These are phyloP conservation scores for Malassezia equina DNA, from an alignment of 1,284 basidiomycete genomes.

Conservation along the genomic window DNA sequence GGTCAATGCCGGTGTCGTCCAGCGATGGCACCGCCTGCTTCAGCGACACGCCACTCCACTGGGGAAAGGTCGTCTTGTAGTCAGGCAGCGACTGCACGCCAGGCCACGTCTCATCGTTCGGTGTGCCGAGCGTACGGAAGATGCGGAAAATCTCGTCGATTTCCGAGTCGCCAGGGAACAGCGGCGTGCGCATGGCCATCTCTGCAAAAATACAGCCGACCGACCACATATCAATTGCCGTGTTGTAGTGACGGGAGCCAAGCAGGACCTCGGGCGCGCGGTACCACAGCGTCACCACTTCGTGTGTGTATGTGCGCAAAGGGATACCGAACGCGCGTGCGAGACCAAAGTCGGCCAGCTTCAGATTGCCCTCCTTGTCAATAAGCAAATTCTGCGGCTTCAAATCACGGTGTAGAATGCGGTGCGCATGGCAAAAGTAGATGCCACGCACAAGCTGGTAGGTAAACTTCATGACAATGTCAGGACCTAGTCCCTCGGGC, in stretches of 20 bases:
- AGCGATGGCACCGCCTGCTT: slow-evolving; percentile 52
- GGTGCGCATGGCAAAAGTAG: slow-evolving; percentile 87
- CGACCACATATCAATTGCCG: slow-evolving; percentile 95
- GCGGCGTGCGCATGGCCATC: slow-evolving; percentile 79
- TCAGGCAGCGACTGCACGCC: slow-evolving; percentile 80
- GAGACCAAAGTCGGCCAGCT: slow-evolving; percentile 83
- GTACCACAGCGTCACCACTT: slow-evolving; percentile 96
- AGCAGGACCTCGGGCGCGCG: slow-evolving; percentile 92
- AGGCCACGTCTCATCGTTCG: slow-evolving; percentile 82
- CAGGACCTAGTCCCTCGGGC: slow-evolving; percentile 57
- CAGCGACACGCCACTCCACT: slow-evolving; percentile 64
- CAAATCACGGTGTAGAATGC: slow-evolving; percentile 89
- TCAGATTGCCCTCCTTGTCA: slow-evolving; percentile 56
- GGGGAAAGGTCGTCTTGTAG: slow-evolving; percentile 93
- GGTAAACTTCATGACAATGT: slow-evolving; percentile 87
- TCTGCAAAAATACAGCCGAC: slow-evolving; percentile 84
- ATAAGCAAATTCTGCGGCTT: slow-evolving; percentile 97
- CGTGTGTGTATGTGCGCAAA: slow-evolving; percentile 92
- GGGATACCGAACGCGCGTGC: slow-evolving; percentile 96
- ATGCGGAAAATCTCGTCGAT: slow-evolving; percentile 99
- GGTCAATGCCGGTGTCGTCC: slow-evolving; percentile 34
- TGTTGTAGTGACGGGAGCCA: slow-evolving; percentile 88
- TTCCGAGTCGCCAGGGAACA: slow-evolving; percentile 97
- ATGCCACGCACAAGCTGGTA: slow-evolving; percentile 76
- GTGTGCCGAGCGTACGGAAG: slow-evolving; percentile 72